phyloP scores from a whole-genome alignment of 495 filamentous ascomycete genomes.

The Aspergillus nidulans region DNA sequence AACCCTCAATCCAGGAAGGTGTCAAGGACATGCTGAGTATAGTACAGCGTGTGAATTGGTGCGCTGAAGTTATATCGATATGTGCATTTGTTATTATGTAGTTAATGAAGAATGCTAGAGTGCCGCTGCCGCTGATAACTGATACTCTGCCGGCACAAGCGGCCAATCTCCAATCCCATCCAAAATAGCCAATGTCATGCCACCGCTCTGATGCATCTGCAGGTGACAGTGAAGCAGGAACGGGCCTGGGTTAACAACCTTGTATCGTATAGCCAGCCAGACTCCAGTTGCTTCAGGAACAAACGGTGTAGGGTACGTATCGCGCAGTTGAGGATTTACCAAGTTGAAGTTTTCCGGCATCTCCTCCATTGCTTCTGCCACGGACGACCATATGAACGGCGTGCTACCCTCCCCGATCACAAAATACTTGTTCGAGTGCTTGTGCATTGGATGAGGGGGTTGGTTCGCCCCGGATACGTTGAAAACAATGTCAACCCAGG shows the following conservation, averaged over 20 bases:
- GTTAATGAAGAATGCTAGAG: background rate
- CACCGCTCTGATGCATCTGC: slow-evolving; percentile 52
- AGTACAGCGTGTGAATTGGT: background rate
- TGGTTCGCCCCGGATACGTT: slow-evolving; percentile 29
- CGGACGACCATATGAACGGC: slow-evolving; percentile 42
- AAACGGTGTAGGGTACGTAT: slow-evolving; percentile 42
- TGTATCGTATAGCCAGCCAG: slow-evolving; percentile 55
- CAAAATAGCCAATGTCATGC: slow-evolving; percentile 52
- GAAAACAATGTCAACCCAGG: slow-evolving; percentile 58
- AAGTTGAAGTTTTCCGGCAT: slow-evolving; percentile 51
- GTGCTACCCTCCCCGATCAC: slow-evolving; percentile 48
- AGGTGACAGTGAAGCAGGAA: slow-evolving; percentile 61
- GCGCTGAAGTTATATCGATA: background rate
- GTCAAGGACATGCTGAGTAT: background rate
- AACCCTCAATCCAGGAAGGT: background rate
- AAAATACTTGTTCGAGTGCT: slow-evolving; percentile 58
- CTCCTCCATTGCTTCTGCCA: slow-evolving; percentile 47
- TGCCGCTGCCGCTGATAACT: background rate
- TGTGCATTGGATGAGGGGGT: slow-evolving; percentile 55
- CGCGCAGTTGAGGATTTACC: slow-evolving; percentile 46
- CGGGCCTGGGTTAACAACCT: slow-evolving; percentile 54
- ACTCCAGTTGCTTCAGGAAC: slow-evolving; percentile 20
- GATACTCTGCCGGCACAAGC: background rate
- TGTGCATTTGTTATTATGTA: background rate
- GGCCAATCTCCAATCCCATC: slow-evolving; percentile 58